Base-by-base conservation (phyloP, 2,329 filamentous ascomycete species). In the Apiospora marii region DNA sequence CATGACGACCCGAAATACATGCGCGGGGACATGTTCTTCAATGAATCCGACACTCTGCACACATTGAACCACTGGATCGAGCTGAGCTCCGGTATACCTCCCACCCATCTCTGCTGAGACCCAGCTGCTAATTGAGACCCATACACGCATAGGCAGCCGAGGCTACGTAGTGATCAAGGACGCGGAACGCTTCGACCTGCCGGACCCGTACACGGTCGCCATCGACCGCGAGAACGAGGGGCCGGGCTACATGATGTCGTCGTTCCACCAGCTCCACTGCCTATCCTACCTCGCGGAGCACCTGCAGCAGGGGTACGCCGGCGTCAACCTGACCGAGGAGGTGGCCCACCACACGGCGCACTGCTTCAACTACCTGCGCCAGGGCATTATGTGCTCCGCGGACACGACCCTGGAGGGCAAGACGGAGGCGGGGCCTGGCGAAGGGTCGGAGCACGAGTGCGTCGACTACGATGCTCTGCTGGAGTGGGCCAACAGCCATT, bases 351-450 rank as follows among this genome's bases (percentile, higher is more conserved):
- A 86, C 77, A 84, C 86, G 80, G 82, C 84, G 69, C 85, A 86
- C 79, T 87, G 85, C 80, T 85, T 86, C 77, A 83, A 85, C 75
- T 86, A 86, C 77, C 81, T 87, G 78, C 80, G 85, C 12, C 83
- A 86, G 76, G 83, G 83, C 51, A 83, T 87, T 73, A 83, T 86
- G 81, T 86, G 85, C 77, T 82, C 79, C 43, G 82, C 83, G 69
- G 85, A 86, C 73, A 85, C 84, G 72, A 84, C 84, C 0, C 78
- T 86, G 53, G 85, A 86, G 78, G 84, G 84, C n/a, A 77, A 81
- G 71, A 81, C 80, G 22, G 80, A 80, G 14, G 76, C 76, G 0
- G 81, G 82, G 0, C 82, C 82, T 0, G 82, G 82, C 24, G 81
- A 81, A 76, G 82, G 82, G 1, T 82, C 81, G 4, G 74, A 78